Percentiles rank a stretch among this genome's conserved stretches.
Conservation (phyloP, 177 flowering plant species). For the Vitis hybrid region DNA sequence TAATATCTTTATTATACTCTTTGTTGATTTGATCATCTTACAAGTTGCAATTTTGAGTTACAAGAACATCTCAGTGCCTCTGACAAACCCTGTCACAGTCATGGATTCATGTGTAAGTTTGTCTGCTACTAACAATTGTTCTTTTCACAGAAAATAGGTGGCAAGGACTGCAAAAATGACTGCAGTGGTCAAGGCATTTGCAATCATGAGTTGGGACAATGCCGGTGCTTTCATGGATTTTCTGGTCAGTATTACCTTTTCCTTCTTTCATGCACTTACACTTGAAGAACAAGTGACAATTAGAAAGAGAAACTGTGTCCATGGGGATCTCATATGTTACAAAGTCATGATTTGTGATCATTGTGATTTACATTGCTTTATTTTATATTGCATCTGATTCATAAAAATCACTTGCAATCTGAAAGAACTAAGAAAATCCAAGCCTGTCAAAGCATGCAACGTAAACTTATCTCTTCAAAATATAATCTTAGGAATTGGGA, state of each 20-base stretch:
- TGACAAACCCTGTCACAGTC: not conserved
- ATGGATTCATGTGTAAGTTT: not conserved
- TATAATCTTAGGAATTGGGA: not conserved
- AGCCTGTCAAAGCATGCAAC: not conserved
- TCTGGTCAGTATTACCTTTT: constrained; percentile 56
- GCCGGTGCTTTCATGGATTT: constrained; percentile 95
- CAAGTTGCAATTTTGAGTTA: not conserved
- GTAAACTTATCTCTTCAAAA: not conserved
- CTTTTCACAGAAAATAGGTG: constrained; percentile 61
- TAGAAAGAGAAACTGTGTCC: not conserved
- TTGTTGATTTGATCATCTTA: not conserved
- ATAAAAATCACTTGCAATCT: not conserved
- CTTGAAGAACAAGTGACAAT: not conserved
- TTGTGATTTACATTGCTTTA: not conserved
- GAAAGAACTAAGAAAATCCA: not conserved
- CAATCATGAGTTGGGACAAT: constrained; percentile 80
- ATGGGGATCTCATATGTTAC: not conserved
- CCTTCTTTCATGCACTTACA: not conserved
- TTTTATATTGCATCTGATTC: not conserved
- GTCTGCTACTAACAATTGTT: not conserved
- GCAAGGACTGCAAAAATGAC: constrained; percentile 64
- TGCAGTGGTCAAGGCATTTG: constrained; percentile 95
- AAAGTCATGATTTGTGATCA: not conserved
- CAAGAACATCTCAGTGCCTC: not conserved
- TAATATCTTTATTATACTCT: not conserved